Conservation (phyloP, 2,329 filamentous ascomycete species). For the Trichophyton schoenleinii region DNA sequence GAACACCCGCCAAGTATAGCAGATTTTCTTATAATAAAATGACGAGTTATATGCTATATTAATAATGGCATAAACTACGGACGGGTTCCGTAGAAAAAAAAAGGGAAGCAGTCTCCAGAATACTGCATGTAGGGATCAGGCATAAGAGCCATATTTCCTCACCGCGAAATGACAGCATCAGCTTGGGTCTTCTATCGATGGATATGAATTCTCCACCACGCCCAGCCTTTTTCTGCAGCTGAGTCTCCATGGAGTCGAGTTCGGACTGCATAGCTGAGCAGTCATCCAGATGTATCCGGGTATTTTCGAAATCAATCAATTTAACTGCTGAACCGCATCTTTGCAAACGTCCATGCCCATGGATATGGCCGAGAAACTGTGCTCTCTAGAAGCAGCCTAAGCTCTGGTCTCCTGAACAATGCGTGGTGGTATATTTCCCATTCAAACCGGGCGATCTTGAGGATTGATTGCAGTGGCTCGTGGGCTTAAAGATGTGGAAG, state of each 20-base stretch:
- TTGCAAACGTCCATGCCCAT: neutral
- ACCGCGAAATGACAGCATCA: neutral
- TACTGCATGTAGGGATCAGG: neutral
- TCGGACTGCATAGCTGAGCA: neutral
- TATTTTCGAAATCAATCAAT: constrained; percentile 1
- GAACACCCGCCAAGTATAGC: neutral
- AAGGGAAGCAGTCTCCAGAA: neutral
- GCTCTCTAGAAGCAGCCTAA: neutral
- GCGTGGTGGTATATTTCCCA: constrained; percentile 1
- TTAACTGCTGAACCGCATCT: neutral
- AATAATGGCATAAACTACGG: neutral
- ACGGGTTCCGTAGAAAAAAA: neutral
- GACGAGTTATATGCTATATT: neutral
- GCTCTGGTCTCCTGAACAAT: neutral
- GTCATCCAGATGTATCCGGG: neutral
- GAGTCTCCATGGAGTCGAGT: neutral
- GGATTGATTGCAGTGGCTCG: neutral
- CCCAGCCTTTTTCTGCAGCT: neutral
- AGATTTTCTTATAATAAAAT: neutral
- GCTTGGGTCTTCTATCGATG: neutral
- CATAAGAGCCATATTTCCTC: neutral
- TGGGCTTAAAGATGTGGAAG: neutral
- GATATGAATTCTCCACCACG: constrained; percentile 13
- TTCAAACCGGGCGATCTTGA: neutral
- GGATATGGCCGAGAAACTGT: constrained; percentile 4